Evolutionary conservation across 108 stramenopile genomes (phyloP), one percentile per base, ranked within the genome.

Genomic region (Cyclotella cryptica): DNA sequence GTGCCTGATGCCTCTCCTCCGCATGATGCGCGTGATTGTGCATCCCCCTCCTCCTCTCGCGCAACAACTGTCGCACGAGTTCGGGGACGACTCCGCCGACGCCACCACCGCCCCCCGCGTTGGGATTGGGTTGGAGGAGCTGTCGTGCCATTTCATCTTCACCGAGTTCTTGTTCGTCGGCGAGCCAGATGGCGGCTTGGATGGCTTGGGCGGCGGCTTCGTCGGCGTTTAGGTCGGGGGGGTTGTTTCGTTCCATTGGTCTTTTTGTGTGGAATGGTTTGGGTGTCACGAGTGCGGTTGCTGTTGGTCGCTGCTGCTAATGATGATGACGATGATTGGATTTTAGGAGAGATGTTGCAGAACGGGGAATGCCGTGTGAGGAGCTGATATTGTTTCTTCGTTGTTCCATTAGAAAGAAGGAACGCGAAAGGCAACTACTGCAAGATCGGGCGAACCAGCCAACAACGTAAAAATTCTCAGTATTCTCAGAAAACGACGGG

Each of bases 131-230:
- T 18, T 35, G 41, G 29, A 55, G 49, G 42, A 66, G 49, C 18
- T 72, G 71, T n/a, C 68, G 69, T 12, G 71, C 75, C 12, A 65
- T 58, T 21, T 58, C 52, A 41, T 67, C 58, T 1, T 75, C 72
- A 3, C 45, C 78, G 4, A 53, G 71, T 47, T 60, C 80, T 70
- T 85, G 84, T 51, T 45, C 77, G 35, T 35, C 35, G 35, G 35
- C 35, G 63, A 84, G 54, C 83, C 83, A 80, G 15, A 79, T 69
- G 19, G 69, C 74, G 51, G 53, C 83, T 57, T 84, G 83, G 46
- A 84, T 45, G 18, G 45, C 70, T 40, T 57, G 78, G 17, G 78
- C 83, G 19, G 78, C 78, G 45, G 55, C 72, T 66, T 83, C 82
- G 54, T 79, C 82, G 7, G 58, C 67, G 45, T 75, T 43, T 35